Evolutionary conservation across 768 basidiomycete genomes (phyloP), one percentile per base, ranked within the genome.

Genomic region (Xanthoconium purpureum): DNA sequence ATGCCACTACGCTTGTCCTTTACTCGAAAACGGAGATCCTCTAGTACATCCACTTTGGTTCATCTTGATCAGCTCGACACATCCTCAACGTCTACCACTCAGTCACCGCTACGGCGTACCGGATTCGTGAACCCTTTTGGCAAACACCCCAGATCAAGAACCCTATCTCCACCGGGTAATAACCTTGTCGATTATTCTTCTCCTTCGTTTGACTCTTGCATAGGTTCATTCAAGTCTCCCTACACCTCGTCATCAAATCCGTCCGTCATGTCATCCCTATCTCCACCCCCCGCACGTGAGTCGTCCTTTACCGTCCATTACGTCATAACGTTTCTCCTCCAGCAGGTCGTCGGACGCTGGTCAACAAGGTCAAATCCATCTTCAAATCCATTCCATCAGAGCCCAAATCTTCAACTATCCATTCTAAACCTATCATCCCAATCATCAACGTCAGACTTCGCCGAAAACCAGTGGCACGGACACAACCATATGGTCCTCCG

Each of bases 401-500:
- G 3, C 49, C 62, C 17, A 6, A 11, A 33, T 52, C 59, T 18
- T 51, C 50, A 0, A 37, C 32, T 5, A 14, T 46, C 35, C 54
- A 39, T 17, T 44, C 63, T 9, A 58, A 59, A 12, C 40, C 60
- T 6, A 20, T 50, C 42, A 13, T 61, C 20, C 61, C 70, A 32
- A 35, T 57, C 29, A 44, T 61, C 52, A 55, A 47, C 5, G 46
- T 62, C 10, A 65, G 53, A 37, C 60, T 65, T 33, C 60, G 64
- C 17, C 55, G 58, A 49, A 72, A 65, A 42, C 64, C 69, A 5
- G 63, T 63, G 5, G 54, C 64, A 36, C 74, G 74, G 17, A 75
- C 75, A 12, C 73, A 75, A 17, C 74, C 74, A 5, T 75, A 75
- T 28, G 69, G 71, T 12, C 67, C 72, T 36, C 74, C 74, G 5